These are phyloP conservation scores for Nothophytophthora sp. DNA, from an alignment of 352 stramenopile genomes.

Conservation along the genomic window DNA sequence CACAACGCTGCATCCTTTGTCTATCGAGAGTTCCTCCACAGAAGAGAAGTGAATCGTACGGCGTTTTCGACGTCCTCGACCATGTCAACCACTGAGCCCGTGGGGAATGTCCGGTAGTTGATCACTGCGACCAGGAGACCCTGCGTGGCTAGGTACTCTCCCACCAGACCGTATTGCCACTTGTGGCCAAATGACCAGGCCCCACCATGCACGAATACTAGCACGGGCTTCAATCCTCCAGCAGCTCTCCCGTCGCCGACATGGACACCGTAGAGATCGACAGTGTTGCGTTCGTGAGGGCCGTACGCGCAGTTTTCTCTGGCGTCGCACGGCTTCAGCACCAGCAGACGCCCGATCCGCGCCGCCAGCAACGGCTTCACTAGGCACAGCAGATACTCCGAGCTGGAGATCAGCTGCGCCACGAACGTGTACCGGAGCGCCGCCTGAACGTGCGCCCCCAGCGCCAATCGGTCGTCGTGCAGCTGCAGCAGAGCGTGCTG, in stretches of 20 bases:
- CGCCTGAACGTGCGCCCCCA: conserved; percentile 9
- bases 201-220: conserved; percentile 93
- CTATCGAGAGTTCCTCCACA: background rate
- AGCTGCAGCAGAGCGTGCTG: conserved; percentile 24
- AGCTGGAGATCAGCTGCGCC: conserved; percentile 51
- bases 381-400: conserved; percentile 56
- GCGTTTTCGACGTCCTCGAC: conserved; percentile 83
- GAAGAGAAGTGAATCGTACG: conserved; percentile 27
- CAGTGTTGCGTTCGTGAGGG: conserved; percentile 45
- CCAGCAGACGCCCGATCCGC: conserved; percentile 44
- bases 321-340: conserved; percentile 34
- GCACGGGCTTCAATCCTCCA: conserved; percentile 74
- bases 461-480: conserved; percentile 17
- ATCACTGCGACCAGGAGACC: conserved; percentile 84
- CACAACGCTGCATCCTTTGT: background rate
- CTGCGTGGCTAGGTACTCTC: conserved; percentile 52
- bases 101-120: conserved; percentile 92
- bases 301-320: conserved; percentile 43
- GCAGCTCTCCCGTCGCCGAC: background rate
- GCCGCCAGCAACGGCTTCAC: conserved; percentile 50
- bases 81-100: conserved; percentile 84
- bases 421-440: conserved; percentile 46
- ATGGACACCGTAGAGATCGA: conserved; percentile 65
- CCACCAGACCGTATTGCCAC: conserved; percentile 77
- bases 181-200: conserved; percentile 83